Base-by-base conservation (phyloP, 441 rosid species). In the Adansonia grandidieri region DNA sequence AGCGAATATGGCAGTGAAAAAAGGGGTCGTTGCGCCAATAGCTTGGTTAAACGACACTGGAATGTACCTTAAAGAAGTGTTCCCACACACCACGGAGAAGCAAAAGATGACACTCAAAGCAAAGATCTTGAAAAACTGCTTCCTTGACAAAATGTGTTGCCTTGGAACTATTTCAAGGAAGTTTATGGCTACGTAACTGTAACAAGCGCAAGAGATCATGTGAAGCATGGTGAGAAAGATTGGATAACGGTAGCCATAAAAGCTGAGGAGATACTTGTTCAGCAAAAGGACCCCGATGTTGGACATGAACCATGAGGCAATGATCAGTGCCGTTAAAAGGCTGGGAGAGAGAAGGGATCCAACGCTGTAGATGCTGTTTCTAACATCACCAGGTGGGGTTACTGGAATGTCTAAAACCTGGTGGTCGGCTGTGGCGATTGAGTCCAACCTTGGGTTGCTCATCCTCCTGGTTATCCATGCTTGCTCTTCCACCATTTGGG, bases 41-140 rank as follows among this genome's bases (percentile, higher is more conserved):
- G 97, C 96, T 72, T 95, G 98, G 48, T 95, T 95, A 67, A 95
- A 95, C 28, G 98, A 95, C 2, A 95, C 96, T 1, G 98, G 98
- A 42, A 95, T 87, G 87, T 95, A 95, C 66, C 98, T 88, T 9
- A 95, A 88, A 1, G 96, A 91, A 40, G 98, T 95, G 83, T 95
- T 93, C 3, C 98, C 98, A 63, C 98, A 95, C 0, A 95, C 98
- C 8, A 95, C 98, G 2, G 98, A 95, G 74, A 95, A 90, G 75
- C 97, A 93, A 56, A 95, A 95, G 60, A 93, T 95, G 11, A 86
- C 90, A 4, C 94, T 91, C 42, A 95, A 78, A 15, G 93, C 92
- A 2, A 93, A 80, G 84, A 95, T 95, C 86, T 95, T 95, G 17
- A 92, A 3, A 74, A 95, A 91, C 92, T 95, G 98, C 47, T 83